These are phyloP conservation scores for Coemansia nantahalensis DNA, from an alignment of 192 early-diverging fungal species.

Conservation along the genomic window DNA sequence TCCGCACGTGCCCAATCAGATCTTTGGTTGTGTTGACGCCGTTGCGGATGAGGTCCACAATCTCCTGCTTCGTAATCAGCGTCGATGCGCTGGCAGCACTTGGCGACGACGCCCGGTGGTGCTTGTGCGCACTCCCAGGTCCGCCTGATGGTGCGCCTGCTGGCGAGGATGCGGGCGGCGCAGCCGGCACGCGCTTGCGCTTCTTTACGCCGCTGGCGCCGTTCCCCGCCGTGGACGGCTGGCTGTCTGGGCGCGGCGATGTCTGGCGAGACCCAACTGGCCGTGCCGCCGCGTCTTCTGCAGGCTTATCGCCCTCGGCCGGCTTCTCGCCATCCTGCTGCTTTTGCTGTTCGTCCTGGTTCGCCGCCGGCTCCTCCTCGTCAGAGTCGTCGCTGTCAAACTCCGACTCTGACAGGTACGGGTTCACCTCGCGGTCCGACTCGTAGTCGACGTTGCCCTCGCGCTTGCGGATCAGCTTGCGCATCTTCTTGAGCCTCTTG, in stretches of 20 bases:
- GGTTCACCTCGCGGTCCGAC: conserved; percentile 41
- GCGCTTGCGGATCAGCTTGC: conserved; percentile 62
- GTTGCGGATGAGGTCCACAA: conserved; percentile 58
- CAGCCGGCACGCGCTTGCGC: conserved; percentile 46
- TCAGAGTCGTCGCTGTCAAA: conserved; percentile 30
- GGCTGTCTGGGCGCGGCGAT: not conserved
- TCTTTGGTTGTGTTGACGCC: conserved; percentile 63
- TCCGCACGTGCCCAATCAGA: conserved; percentile 60
- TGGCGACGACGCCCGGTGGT: conserved; percentile 10
- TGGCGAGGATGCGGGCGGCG: conserved; percentile 7
- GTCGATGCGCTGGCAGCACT: conserved; percentile 16
- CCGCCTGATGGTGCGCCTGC: conserved; percentile 1
- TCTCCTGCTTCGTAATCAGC: conserved; percentile 68
- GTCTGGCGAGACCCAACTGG: conserved; percentile 1
- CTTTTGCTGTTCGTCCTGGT: conserved; percentile 2
- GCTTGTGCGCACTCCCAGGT: conserved; percentile 20
- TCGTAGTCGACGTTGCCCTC: conserved; percentile 54
- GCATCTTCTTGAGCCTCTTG: conserved; percentile 53
- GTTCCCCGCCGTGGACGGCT: not conserved
- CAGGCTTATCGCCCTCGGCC: conserved; percentile 16
- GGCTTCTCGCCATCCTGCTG: conserved; percentile 17
- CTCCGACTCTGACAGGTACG: conserved; percentile 43
- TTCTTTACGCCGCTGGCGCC: conserved; percentile 38
- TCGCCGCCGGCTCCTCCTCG: conserved; percentile 16
- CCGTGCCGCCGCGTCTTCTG: not conserved